phyloP scores from a whole-genome alignment of 2,329 filamentous ascomycete genomes.

The Albophoma yamanashiensis region DNA sequence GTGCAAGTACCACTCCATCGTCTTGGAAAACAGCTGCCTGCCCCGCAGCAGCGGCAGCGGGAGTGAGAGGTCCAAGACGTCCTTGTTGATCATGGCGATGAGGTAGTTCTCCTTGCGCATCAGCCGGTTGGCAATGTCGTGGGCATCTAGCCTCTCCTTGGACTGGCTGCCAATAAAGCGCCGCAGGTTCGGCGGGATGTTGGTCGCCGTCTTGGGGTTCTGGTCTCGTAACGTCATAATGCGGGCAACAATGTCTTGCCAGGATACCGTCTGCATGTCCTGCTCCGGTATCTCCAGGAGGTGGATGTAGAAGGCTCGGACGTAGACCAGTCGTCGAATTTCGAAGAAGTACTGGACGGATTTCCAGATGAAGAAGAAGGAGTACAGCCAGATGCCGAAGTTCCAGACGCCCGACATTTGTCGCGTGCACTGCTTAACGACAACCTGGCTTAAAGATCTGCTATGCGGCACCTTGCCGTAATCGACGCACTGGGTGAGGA shows the following conservation, averaged over 20 bases:
- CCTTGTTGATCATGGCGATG: slow-evolving; percentile 96
- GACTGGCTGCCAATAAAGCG: slow-evolving; percentile 70
- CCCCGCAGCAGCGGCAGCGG: slow-evolving; percentile 74
- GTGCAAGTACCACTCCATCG: slow-evolving; percentile 84
- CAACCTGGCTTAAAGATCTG: slow-evolving; percentile 38
- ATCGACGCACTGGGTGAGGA: slow-evolving; percentile 77
- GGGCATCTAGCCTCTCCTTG: slow-evolving; percentile 88
- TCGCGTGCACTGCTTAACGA: slow-evolving; percentile 64
- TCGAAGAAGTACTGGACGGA: slow-evolving; percentile 64
- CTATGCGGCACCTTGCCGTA: slow-evolving; percentile 65
- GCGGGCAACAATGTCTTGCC: slow-evolving; percentile 81
- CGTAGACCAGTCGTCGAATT: slow-evolving; percentile 59
- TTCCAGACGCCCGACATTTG: slow-evolving; percentile 69
- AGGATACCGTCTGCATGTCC: slow-evolving; percentile 90
- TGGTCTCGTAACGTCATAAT: slow-evolving; percentile 76
- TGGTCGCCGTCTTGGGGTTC: slow-evolving; percentile 67
- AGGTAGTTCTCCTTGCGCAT: slow-evolving; percentile 97
- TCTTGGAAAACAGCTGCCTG: slow-evolving; percentile 77
- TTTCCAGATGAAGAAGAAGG: slow-evolving; percentile 77
- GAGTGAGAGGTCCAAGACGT: slow-evolving; percentile 77
- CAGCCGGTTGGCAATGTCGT: slow-evolving; percentile 91
- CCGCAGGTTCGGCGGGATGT: slow-evolving; percentile 39
- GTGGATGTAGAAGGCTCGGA: slow-evolving; percentile 79
- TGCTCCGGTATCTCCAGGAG: slow-evolving; percentile 70
- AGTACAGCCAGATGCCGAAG: slow-evolving; percentile 71